phyloP scores from a whole-genome alignment of 2,329 filamentous ascomycete genomes.

The Fusarium sp. region DNA sequence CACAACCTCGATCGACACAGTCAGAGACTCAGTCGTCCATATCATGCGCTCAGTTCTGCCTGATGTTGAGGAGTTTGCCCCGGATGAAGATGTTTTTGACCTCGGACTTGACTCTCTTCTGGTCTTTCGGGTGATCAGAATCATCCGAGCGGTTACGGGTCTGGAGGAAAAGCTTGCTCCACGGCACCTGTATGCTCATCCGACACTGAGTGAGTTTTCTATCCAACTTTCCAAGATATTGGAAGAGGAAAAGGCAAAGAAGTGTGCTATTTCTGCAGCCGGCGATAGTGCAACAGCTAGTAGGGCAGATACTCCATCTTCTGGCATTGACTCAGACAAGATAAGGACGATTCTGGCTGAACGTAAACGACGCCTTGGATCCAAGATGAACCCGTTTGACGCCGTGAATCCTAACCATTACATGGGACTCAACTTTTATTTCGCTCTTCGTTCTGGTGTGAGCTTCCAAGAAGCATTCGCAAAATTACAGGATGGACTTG shows the following conservation, averaged over 20 bases:
- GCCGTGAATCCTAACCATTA: constrained; percentile 15
- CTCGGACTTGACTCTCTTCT: constrained; percentile 1
- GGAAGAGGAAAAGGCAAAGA: neutral
- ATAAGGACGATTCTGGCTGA: neutral
- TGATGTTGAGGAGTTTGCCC: neutral
- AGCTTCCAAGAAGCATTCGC: neutral
- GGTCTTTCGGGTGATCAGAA: neutral
- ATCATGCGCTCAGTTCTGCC: neutral
- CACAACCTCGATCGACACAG: neutral
- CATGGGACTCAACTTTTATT: constrained; percentile 16
- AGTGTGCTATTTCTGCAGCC: rapidly evolving
- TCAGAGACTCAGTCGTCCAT: neutral
- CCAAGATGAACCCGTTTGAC: constrained; percentile 4
- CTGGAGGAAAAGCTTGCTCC: constrained; percentile 8
- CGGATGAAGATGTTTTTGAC: neutral
- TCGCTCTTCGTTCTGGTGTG: neutral
- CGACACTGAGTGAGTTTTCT: neutral
- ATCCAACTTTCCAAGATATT: neutral
- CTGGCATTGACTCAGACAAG: rapidly evolving
- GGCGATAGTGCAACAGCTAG: rapidly evolving
- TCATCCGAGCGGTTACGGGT: neutral
- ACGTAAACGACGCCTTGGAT: neutral
- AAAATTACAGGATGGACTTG: neutral
- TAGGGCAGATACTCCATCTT: neutral
- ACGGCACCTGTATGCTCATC: neutral